These are phyloP conservation scores for Calocera cornea DNA, from an alignment of 768 basidiomycete species.

Conservation along the genomic window DNA sequence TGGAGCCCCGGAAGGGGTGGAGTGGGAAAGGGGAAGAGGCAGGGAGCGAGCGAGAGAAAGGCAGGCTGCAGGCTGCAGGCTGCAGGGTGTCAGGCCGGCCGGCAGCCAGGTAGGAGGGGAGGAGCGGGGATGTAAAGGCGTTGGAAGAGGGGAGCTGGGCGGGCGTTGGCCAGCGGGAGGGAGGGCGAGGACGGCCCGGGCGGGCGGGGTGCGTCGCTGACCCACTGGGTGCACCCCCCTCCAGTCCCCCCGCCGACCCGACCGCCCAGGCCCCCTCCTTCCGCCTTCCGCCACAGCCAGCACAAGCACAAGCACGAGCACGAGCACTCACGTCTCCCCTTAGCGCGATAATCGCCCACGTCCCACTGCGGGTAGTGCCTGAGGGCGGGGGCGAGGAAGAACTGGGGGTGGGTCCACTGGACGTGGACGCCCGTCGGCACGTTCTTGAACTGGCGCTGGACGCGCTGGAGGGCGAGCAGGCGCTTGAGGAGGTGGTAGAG, in stretches of 20 bases:
- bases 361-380: not conserved
- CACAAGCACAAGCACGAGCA: too few species aligned
- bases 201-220: too few species aligned
- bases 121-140: too few species aligned
- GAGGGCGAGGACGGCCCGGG: too few species aligned
- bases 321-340: not conserved
- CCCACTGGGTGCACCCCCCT: too few species aligned
- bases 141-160: not conserved
- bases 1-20: not conserved
- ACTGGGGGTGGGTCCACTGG: not conserved
- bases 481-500: not conserved
- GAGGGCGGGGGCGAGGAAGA: not conserved
- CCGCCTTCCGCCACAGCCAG: too few species aligned
- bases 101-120: too few species aligned
- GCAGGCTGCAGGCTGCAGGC: too few species aligned
- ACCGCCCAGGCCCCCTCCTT: too few species aligned
- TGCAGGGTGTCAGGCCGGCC: too few species aligned
- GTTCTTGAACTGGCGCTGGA: not conserved
- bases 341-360: not conserved
- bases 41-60: too few species aligned
- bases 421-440: not conserved
- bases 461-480: not conserved
- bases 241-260: too few species aligned
- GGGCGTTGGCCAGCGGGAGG: not conserved
- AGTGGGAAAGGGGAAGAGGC: not conserved